Percentiles rank a stretch among this genome's conserved stretches.
Evolutionary conservation across 208 protist genomes (phyloP).

Genomic region (Phytomonas sp.): DNA sequence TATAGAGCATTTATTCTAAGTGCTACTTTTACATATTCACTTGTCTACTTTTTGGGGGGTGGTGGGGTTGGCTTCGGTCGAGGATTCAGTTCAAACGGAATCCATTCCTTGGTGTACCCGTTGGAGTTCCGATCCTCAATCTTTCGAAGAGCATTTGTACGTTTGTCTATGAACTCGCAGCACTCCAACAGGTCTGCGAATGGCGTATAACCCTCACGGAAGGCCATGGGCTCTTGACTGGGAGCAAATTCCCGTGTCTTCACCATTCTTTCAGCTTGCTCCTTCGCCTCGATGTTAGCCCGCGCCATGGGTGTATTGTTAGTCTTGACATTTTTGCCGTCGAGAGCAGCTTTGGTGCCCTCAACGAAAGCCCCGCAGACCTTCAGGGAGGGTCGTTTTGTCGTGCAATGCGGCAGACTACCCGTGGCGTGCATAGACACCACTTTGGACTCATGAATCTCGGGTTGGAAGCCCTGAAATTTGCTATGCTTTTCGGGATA

Average conservation of each 20-base stretch:
- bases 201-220: slow-evolving; percentile 17
- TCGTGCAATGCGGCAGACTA: neutral
- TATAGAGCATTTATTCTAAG: neutral
- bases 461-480: slow-evolving; percentile 34
- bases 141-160: slow-evolving; percentile 33
- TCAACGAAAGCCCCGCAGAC: slow-evolving; percentile 12
- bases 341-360: neutral
- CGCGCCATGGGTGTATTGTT: slow-evolving; percentile 38
- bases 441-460: slow-evolving; percentile 21
- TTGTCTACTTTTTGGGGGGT: slow-evolving; percentile 27
- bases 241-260: slow-evolving; percentile 56
- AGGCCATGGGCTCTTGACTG: slow-evolving; percentile 19
- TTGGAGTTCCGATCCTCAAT: slow-evolving; percentile 54
- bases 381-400: slow-evolving; percentile 1
- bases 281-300: slow-evolving; percentile 61
- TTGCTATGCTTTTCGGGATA: slow-evolving; percentile 28
- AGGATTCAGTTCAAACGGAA: slow-evolving; percentile 32
- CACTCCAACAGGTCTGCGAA: slow-evolving; percentile 16
- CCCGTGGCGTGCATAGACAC: slow-evolving; percentile 15
- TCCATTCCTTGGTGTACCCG: slow-evolving; percentile 53
- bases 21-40: neutral
- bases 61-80: slow-evolving; percentile 11
- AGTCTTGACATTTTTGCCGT: slow-evolving; percentile 23
- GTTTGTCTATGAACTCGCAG: slow-evolving; percentile 35
- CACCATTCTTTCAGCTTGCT: slow-evolving; percentile 30